Conservation (phyloP, 305 asterid species). For the Fraxinus xanthoxyloides region DNA sequence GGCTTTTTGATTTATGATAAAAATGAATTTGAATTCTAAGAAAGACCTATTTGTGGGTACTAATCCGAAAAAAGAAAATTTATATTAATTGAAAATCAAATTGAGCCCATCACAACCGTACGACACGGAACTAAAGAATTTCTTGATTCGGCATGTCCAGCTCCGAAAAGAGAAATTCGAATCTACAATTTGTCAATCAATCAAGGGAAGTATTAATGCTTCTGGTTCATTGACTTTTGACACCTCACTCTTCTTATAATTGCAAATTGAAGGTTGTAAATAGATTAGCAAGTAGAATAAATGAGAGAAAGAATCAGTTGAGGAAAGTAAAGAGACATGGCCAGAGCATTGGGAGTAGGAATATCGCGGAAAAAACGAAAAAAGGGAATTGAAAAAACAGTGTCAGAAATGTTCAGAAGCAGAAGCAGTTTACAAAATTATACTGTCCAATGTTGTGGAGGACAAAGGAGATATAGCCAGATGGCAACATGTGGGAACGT, state of each 20-base stretch:
- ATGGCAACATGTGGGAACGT: neutral
- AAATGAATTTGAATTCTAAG: conserved; percentile 11
- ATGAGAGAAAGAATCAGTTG: neutral
- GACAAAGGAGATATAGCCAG: neutral
- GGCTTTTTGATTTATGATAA: neutral
- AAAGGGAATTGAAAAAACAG: conserved; percentile 20
- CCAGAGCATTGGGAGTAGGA: neutral
- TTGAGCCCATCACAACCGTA: conserved; percentile 5
- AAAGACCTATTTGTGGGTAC: neutral
- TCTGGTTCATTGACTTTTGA: neutral
- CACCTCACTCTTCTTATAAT: neutral
- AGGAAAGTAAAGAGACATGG: neutral
- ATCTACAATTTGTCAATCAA: neutral
- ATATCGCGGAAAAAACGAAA: conserved; percentile 8
- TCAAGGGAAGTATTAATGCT: neutral
- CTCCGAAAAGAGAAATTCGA: conserved; percentile 13
- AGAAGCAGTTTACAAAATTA: neutral
- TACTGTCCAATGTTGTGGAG: neutral
- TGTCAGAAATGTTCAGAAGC: conserved; percentile 30
- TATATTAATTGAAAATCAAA: conserved; percentile 18
- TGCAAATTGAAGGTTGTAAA: neutral
- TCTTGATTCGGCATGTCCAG: conserved; percentile 1
- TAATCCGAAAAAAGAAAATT: neutral
- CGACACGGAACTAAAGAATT: conserved; percentile 10
- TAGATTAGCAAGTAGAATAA: neutral